These are phyloP conservation scores for Ziziphus jujuba DNA, from an alignment of 306 rosid genomes.

Conservation along the genomic window DNA sequence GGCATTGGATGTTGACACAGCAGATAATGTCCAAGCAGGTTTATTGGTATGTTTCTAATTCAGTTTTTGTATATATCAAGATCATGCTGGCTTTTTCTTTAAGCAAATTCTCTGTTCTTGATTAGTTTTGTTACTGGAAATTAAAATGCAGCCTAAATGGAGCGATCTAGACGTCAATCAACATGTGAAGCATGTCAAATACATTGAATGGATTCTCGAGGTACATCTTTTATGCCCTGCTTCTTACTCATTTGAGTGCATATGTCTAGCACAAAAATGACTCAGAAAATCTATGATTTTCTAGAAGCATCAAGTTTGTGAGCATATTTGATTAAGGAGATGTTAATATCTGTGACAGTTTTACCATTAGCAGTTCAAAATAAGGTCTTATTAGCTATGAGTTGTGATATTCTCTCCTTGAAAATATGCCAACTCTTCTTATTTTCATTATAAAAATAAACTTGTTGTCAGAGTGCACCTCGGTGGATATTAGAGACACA, in stretches of 20 bases:
- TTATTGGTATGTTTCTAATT: background rate
- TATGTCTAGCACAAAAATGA: background rate
- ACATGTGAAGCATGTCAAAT: slow-evolving; percentile 24
- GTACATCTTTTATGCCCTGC: background rate
- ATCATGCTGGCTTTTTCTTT: background rate
- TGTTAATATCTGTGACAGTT: too few relatives aligned
- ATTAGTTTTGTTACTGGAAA: background rate
- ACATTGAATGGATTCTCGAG: slow-evolving; percentile 24
- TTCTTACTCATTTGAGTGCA: background rate
- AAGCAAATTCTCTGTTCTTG: background rate
- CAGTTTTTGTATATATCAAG: background rate
- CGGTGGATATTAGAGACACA: slow-evolving; percentile 1
- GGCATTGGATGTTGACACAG: slow-evolving; percentile 7
- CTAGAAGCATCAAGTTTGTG: background rate
- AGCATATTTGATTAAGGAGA: too few relatives aligned
- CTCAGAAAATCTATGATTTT: too few relatives aligned
- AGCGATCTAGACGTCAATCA: slow-evolving; percentile 25
- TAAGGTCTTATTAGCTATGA: too few relatives aligned
- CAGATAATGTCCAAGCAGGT: slow-evolving; percentile 16
- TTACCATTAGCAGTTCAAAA: too few relatives aligned
- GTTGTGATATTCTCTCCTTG: background rate
- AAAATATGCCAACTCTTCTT: background rate
- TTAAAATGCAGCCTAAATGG: slow-evolving; percentile 18
- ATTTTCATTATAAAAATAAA: too few relatives aligned
- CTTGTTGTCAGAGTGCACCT: slow-evolving; percentile 5